Percentiles rank a stretch among this genome's conserved stretches.
Evolutionary conservation across 129 eudicot genomes (phyloP).

Genomic region (Dittrichia graveolens): DNA sequence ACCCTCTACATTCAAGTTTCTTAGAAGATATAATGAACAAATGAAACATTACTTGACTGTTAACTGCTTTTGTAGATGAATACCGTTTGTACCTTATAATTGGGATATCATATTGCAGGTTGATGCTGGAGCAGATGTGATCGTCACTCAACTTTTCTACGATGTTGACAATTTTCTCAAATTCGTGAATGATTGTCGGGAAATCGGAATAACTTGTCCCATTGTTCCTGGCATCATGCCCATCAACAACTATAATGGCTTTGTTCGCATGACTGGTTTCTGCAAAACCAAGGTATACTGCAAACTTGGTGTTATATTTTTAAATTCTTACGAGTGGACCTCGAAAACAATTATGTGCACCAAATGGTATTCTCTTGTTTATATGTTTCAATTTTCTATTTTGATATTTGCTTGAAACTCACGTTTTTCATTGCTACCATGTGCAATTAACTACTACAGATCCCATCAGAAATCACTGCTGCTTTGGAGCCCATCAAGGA

Average conservation of each 20-base stretch:
- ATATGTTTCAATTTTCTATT: not conserved
- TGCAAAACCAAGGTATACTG: constrained; percentile 86
- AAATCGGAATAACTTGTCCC: constrained; percentile 91
- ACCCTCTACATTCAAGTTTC: not conserved
- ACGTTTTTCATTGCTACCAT: constrained; percentile 3
- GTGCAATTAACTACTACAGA: constrained; percentile 44
- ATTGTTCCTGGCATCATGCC: constrained; percentile 99
- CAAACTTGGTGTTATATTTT: constrained; percentile 5
- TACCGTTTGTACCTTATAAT: not conserved
- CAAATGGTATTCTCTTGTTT: not conserved
- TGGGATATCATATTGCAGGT: constrained; percentile 51
- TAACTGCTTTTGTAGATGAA: constrained; percentile 3
- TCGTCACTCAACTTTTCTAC: constrained; percentile 93
- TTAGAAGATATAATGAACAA: not conserved
- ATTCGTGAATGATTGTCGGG: constrained; percentile 92
- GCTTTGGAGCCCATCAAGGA: constrained; percentile 99
- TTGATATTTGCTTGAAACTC: not conserved
- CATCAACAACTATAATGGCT: constrained; percentile 88
- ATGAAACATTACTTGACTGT: not conserved
- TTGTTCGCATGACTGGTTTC: constrained; percentile 96
- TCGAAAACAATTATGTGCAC: not conserved
- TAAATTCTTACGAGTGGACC: not conserved
- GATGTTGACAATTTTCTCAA: constrained; percentile 90
- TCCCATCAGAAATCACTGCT: constrained; percentile 79
- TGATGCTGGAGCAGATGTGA: constrained; percentile 98